These are phyloP conservation scores for Lentinus brumalis DNA, from an alignment of 768 basidiomycete species.

Conservation along the genomic window DNA sequence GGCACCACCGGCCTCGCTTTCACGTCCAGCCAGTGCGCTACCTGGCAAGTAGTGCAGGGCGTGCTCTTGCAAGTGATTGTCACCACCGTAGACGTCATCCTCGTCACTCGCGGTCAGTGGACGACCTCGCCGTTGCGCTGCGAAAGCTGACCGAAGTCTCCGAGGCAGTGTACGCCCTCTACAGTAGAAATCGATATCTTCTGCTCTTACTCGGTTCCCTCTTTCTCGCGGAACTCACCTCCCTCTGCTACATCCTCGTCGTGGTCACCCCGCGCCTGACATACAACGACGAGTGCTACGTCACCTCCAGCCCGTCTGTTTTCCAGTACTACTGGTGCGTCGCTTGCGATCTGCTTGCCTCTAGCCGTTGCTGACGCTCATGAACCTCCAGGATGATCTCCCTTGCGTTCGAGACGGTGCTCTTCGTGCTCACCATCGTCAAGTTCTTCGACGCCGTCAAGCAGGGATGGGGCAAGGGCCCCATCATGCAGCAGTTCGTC, in stretches of 20 bases:
- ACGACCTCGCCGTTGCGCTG: too few relatives aligned
- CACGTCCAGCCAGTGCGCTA: conserved; percentile 17
- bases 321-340: conserved; percentile 29
- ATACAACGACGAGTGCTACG: conserved; percentile 28
- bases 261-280: conserved; percentile 24
- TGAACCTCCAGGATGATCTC: conserved; percentile 24
- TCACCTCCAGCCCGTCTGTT: conserved; percentile 23
- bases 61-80: conserved; percentile 25
- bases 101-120: conserved; percentile 26
- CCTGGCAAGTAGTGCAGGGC: conserved; percentile 27
- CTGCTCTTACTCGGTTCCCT: conserved; percentile 14
- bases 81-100: conserved; percentile 29
- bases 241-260: conserved; percentile 24
- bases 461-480: conserved; percentile 27
- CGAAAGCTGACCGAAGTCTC: background rate
- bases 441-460: conserved; percentile 24
- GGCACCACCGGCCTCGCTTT: conserved; percentile 25
- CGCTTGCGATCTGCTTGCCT: too few relatives aligned
- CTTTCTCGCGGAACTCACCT: conserved; percentile 20
- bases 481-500: conserved; percentile 28
- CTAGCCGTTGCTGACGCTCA: background rate
- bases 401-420: conserved; percentile 28
- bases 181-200: conserved; percentile 18
- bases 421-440: conserved; percentile 26
- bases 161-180: conserved; percentile 25